Percentiles rank a stretch among this genome's conserved stretches.
phyloP scores from a whole-genome alignment of 345 rosid species.

The Carallia brachiata region DNA sequence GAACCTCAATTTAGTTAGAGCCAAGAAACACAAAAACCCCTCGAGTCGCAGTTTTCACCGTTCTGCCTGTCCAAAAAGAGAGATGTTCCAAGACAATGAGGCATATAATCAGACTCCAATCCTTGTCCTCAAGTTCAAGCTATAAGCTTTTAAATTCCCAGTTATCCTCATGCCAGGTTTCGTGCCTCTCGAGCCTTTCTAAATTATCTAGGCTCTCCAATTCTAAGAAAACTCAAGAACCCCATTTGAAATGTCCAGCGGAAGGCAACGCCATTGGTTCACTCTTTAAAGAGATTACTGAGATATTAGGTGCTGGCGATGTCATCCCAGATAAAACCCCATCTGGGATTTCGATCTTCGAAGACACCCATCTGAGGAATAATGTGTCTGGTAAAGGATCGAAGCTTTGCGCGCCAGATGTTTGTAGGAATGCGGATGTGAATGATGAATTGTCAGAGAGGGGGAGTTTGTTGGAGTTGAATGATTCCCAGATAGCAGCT shows the following conservation, averaged over 20 bases:
- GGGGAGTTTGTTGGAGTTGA: constrained; percentile 8
- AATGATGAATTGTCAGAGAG: constrained; percentile 11
- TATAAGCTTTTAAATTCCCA: constrained; percentile 6
- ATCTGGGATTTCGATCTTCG: constrained; percentile 25
- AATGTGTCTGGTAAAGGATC: background rate
- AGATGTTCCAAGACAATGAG: constrained; percentile 15
- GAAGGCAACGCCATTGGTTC: constrained; percentile 35
- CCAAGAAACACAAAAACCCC: background rate
- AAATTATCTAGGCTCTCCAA: constrained; percentile 36
- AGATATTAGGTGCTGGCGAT: constrained; percentile 46
- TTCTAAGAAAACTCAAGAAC: constrained; percentile 12
- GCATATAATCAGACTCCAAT: constrained; percentile 21
- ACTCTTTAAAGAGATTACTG: constrained; percentile 58
- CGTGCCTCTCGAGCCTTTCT: constrained; percentile 36
- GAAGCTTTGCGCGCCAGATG: constrained; percentile 34
- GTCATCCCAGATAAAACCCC: constrained; percentile 27
- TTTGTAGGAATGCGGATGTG: constrained; percentile 47
- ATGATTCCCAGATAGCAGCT: constrained; percentile 18
- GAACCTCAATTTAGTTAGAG: background rate
- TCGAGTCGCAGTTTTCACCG: too few relatives aligned
- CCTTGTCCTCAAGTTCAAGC: constrained; percentile 15
- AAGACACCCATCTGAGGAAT: constrained; percentile 12
- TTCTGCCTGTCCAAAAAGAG: too few relatives aligned
- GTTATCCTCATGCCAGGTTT: constrained; percentile 12
- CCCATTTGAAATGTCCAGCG: constrained; percentile 29